Evolutionary conservation across 1,284 basidiomycete species (phyloP), one percentile per base, ranked within the genome.

Genomic region (Ustilago cynodontis): DNA sequence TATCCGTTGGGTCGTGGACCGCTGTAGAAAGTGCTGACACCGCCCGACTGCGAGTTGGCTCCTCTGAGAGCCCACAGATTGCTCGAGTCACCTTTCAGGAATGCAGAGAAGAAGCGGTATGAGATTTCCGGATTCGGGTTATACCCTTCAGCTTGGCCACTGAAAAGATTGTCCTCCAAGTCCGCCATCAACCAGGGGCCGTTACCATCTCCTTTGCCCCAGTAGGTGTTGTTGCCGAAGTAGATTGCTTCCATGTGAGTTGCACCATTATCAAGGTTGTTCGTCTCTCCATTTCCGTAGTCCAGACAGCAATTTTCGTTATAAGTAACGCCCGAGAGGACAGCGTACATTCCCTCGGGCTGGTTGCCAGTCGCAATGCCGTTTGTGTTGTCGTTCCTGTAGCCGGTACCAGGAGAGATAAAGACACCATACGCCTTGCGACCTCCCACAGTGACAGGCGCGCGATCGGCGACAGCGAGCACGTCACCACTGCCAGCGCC

Each of bases 311-410:
- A 71, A 1, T 37, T 35, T 29, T 35, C 18, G 41, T 65, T 71
- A 28, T 62, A 71, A 16, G 58, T 54, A 6, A 49, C 54, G 2
- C 54, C 62, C 20, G 65, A 62, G 18, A 71, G 31, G 4, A 71
- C 68, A 2, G 68, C 68, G 8, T 71, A 71, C 20, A 71, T 57
- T 6, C 68, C 68, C 31, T 71, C 68, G 10, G 68, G 54, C 9
- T 71, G 28, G 54, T 65, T 71, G n/a, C 68, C 68, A 5, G 68
- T 71, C 3, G 68, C 68, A n/a, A 71, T 57, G 20, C 68, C 68
- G 50, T 71, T 65, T 0, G 68, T 71, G 43, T 65, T 58, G 22
- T 71, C 68, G 50, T 71, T 71, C 3, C 68, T 33, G 62, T 71
- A 71, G 3, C 68, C 68, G 1, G 61, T 54, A 22, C 63, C 63